Base-by-base conservation (phyloP, 768 basidiomycete genomes). In the Lepiota venenata region DNA sequence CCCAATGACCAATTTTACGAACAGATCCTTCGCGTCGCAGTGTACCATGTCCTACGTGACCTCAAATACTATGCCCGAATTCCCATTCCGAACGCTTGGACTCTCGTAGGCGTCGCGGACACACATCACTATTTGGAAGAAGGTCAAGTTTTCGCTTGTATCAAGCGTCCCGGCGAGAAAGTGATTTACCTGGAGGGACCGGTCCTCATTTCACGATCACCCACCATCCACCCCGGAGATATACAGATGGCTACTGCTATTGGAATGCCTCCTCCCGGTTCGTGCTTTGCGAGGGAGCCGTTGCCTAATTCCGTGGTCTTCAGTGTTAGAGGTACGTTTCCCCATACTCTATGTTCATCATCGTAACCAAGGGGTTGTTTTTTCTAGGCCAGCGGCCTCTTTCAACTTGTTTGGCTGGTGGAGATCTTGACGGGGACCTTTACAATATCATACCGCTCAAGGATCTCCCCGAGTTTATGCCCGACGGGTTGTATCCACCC, bases 81-180 rank as follows among this genome's bases (percentile, higher is more conserved):
- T 41, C 85, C 85, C 9, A 72, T 90, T 12, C 80, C 78, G 0
- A 71, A 71, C 7, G 81, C 76, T 2, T 85, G 78, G 72, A 88
- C 84, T 0, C 64, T 91, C 0, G 87, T 88, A 2, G 87, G 87
- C 0, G 79, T 88, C 7, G 85, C 85, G 0, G 87, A 91, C 61
- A 73, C 82, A 0, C 81, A 84, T 57, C 63, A 68, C 1, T 79
- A 72, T 52, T 71, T 88, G 5, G 36, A 70, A 21, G 75, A 76
- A 52, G 73, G 74, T 2, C 70, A 87, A 57, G 76, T 89, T 16
- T 91, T 86, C 60, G 83, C 77, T 1, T 85, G 80, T 57, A 68
- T 83, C 46, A 75, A 76, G 46, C 70, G 69, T 9, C 60, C 66
- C 0, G 70, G 79, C 20, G 71, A 73, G 14, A 56, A 52, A 6